Evolutionary conservation across 108 stramenopile species (phyloP).

Genomic region (Cyclotella baltica): DNA sequence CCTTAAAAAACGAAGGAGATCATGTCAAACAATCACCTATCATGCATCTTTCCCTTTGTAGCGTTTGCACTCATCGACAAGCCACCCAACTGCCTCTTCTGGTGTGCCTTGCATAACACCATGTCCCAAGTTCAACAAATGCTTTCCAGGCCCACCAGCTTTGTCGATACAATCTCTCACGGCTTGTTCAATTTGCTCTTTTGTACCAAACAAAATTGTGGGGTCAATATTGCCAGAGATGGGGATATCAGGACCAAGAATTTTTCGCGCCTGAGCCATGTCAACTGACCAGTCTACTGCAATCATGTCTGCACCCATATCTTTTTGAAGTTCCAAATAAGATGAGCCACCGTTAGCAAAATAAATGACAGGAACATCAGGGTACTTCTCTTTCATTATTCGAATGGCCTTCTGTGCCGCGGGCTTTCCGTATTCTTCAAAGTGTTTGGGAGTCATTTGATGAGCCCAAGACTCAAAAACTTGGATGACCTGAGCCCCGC

Average conservation of each 20-base stretch:
- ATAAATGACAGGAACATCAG: conserved; percentile 96
- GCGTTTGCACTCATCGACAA: conserved; percentile 93
- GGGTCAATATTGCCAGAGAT: conserved; percentile 96
- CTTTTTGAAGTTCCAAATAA: conserved; percentile 90
- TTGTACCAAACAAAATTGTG: conserved; percentile 91
- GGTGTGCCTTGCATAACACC: conserved; percentile 97
- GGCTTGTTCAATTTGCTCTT: conserved; percentile 88
- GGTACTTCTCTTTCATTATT: conserved; percentile 89
- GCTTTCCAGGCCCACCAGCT: conserved; percentile 93
- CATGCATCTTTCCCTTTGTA: conserved; percentile 62
- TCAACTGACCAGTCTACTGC: conserved; percentile 91
- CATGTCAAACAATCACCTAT: too few relatives aligned
- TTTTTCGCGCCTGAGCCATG: conserved; percentile 85
- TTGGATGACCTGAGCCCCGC: conserved; percentile 97
- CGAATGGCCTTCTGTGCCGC: conserved; percentile 87
- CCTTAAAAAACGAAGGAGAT: too few relatives aligned
- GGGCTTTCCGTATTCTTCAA: conserved; percentile 91
- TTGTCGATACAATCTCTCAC: conserved; percentile 92
- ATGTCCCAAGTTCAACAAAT: conserved; percentile 97
- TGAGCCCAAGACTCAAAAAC: conserved; percentile 99
- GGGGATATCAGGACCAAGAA: conserved; percentile 84
- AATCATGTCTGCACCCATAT: conserved; percentile 93
- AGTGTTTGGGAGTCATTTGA: conserved; percentile 86
- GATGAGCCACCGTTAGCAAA: conserved; percentile 97
- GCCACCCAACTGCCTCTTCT: conserved; percentile 92